These are phyloP conservation scores for Trichoderma sp. DNA, from an alignment of 2,329 filamentous ascomycete species.

Conservation along the genomic window DNA sequence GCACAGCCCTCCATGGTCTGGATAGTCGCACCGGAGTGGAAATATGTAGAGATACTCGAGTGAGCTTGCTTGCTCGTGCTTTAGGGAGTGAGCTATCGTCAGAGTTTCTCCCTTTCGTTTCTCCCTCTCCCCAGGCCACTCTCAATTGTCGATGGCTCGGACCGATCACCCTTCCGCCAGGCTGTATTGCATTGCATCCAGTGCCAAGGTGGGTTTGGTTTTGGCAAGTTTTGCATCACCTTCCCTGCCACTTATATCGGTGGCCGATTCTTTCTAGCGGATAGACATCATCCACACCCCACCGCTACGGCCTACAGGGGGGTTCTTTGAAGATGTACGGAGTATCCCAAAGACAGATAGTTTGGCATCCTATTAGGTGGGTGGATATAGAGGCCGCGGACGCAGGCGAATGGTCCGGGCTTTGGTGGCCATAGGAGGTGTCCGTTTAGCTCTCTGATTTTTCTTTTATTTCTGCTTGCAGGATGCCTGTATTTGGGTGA, in stretches of 20 bases:
- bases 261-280: conserved; percentile 11
- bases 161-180: conserved; percentile 1
- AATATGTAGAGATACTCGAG: background rate
- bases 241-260: background rate
- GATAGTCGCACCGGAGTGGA: background rate
- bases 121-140: background rate
- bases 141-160: background rate
- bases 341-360: background rate
- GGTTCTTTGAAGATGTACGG: background rate
- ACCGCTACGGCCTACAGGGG: background rate
- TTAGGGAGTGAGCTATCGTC: background rate
- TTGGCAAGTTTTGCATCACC: background rate
- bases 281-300: background rate
- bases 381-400: conserved; percentile 1
- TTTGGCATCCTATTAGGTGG: background rate
- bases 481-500: background rate
- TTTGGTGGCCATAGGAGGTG: background rate
- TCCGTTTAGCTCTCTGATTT: background rate
- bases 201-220: conserved; percentile 5
- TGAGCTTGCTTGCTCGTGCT: background rate
- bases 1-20: background rate
- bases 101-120: background rate
- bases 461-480: background rate
- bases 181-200: conserved; percentile 7
- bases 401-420: background rate